A percentile compares a stretch with the other conserved stretches of the same genome.
These are phyloP conservation scores for Dactylella cylindrospora DNA, from an alignment of 2,329 filamentous ascomycete species.

Conservation along the genomic window DNA sequence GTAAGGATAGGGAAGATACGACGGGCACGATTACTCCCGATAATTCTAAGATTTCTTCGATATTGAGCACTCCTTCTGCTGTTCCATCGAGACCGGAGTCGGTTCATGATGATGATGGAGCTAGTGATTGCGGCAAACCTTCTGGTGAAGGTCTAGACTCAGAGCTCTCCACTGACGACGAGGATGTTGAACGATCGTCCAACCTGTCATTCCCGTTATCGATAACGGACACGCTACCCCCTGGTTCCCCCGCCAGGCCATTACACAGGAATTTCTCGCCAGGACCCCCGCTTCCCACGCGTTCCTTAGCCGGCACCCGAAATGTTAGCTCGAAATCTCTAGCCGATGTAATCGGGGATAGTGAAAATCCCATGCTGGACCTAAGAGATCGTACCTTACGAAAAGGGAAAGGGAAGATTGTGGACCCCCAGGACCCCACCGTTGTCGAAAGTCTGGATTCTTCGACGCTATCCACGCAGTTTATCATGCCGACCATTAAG, in stretches of 20 bases:
- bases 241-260: conserved; percentile 31
- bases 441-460: conserved; percentile 49
- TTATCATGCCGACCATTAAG: conserved; percentile 96
- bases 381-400: conserved; percentile 52
- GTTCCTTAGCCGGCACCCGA: conserved; percentile 22
- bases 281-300: conserved; percentile 21
- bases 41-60: conserved; percentile 15
- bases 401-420: conserved; percentile 58
- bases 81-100: conserved; percentile 4
- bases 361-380: conserved; percentile 10
- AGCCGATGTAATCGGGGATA: conserved; percentile 21
- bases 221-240: conserved; percentile 42
- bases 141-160: conserved; percentile 23
- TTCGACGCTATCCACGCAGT: conserved; percentile 62
- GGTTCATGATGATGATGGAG: conserved; percentile 20
- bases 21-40: conserved; percentile 16
- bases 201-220: conserved; percentile 38
- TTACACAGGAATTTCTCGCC: conserved; percentile 32
- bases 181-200: conserved; percentile 39
- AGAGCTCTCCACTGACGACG: conserved; percentile 33
- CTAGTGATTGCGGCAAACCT: conserved; percentile 22
- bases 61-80: conserved; percentile 13
- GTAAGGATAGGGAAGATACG: conserved; percentile 31
- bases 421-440: conserved; percentile 46
- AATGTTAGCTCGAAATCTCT: conserved; percentile 32